Conservation (phyloP, 805 yeast species). For the Tetrapisispora phaffii region DNA sequence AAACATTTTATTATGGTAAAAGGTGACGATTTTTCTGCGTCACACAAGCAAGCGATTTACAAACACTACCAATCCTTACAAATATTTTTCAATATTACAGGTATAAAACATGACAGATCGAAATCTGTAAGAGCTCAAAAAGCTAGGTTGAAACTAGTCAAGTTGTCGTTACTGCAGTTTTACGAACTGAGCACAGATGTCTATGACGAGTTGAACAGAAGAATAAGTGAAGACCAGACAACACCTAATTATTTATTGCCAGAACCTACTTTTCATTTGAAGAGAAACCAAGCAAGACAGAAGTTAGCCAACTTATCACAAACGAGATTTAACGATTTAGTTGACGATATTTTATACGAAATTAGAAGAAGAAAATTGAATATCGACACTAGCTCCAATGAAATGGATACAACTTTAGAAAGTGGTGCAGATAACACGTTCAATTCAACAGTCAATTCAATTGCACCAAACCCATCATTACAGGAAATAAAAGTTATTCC, state of each 20-base stretch:
- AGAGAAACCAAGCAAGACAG: conserved; percentile 90
- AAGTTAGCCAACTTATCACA: conserved; percentile 79
- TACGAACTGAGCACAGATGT: conserved; percentile 89
- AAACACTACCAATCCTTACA: conserved; percentile 21
- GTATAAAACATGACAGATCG: conserved; percentile 22
- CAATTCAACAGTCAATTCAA: neutral
- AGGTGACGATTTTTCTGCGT: neutral
- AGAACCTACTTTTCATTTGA: conserved; percentile 71
- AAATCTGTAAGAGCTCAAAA: conserved; percentile 51
- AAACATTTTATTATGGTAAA: neutral
- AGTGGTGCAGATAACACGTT: neutral
- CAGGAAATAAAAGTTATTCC: conserved; percentile 70
- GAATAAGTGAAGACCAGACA: conserved; percentile 50
- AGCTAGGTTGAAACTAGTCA: conserved; percentile 76
- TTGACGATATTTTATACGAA: conserved; percentile 79
- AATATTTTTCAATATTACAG: conserved; percentile 24
- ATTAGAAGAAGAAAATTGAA: conserved; percentile 66
- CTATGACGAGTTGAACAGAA: conserved; percentile 78
- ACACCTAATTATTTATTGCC: conserved; percentile 62
- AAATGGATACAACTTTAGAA: neutral
- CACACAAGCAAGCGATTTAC: conserved; percentile 15
- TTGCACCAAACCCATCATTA: conserved; percentile 32
- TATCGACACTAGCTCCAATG: conserved; percentile 1
- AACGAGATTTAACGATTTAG: conserved; percentile 77
- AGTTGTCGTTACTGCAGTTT: conserved; percentile 73